phyloP scores from a whole-genome alignment of 306 rosid genomes.

The Inga laurina region DNA sequence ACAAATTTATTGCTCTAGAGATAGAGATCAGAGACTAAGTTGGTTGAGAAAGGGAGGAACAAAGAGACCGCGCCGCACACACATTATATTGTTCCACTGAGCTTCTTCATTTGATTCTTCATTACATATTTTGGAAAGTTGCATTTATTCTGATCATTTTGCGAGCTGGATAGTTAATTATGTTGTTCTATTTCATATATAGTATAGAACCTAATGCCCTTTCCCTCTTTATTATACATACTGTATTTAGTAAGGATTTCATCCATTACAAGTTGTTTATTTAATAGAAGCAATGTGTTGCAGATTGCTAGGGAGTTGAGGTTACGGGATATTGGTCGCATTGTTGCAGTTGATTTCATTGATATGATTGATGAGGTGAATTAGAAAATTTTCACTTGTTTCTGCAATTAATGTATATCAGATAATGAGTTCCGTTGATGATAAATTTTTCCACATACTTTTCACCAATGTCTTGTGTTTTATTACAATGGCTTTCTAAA shows the following conservation, averaged over 20 bases:
- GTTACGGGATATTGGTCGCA: conserved; percentile 34
- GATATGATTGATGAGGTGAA: conserved; percentile 95
- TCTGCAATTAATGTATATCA: conserved; percentile 18
- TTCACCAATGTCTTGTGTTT: conserved; percentile 7
- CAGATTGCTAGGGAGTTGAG: conserved; percentile 98
- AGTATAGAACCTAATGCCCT: background rate
- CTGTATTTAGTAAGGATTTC: background rate
- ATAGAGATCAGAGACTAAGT: no score
- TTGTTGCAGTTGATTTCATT: conserved; percentile 94
- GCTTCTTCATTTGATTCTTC: no score
- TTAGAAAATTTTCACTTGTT: conserved; percentile 34
- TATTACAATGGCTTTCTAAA: conserved; percentile 8
- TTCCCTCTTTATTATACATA: background rate
- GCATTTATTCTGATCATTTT: no score
- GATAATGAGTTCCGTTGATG: conserved; percentile 5
- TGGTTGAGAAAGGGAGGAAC: no score
- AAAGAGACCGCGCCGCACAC: no score
- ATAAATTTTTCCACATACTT: conserved; percentile 17
- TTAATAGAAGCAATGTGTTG: conserved; percentile 40
- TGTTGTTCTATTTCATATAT: no score
- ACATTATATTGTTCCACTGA: no score
- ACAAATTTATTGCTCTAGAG: no score
- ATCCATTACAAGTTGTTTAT: conserved; percentile 13
- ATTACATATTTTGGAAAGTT: no score
- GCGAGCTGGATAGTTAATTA: no score